Conservation (phyloP, 2,329 filamentous ascomycete genomes). For the Claviceps cyperi region DNA sequence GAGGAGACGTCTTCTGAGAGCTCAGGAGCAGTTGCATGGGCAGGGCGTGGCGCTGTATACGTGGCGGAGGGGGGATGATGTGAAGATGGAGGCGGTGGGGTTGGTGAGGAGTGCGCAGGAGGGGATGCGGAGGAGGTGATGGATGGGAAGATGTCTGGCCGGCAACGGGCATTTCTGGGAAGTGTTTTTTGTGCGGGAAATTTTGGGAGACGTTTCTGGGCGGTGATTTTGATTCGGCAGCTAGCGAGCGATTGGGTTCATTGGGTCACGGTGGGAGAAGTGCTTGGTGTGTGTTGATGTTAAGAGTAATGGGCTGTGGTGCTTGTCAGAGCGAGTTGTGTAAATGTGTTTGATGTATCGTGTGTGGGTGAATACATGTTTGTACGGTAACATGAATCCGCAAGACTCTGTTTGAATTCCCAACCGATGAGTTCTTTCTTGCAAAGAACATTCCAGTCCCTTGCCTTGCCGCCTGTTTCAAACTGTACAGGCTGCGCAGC, state of each 20-base stretch:
- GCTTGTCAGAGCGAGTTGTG: no score
- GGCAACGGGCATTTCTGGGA: neutral
- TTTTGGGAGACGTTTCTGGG: neutral
- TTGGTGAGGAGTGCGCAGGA: slow-evolving; percentile 44
- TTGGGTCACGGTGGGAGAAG: neutral
- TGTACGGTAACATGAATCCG: no score
- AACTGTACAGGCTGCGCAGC: no score
- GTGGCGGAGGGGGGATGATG: slow-evolving; percentile 61
- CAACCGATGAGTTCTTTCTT: no score
- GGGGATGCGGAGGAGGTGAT: slow-evolving; percentile 16
- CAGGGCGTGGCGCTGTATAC: slow-evolving; percentile 55
- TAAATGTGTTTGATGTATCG: no score
- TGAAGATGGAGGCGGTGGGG: slow-evolving; percentile 48
- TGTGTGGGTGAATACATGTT: no score
- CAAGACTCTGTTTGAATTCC: no score
- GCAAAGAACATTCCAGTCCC: no score
- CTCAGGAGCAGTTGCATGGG: slow-evolving; percentile 46
- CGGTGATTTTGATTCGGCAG: neutral
- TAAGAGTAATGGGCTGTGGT: no score
- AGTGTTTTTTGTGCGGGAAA: neutral
- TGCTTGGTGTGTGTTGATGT: no score
- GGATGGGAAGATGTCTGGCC: neutral
- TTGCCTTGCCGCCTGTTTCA: no score
- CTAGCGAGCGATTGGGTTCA: neutral
- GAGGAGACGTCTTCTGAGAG: slow-evolving; percentile 51